A percentile compares a stretch with the other conserved stretches of the same genome.
phyloP scores from a whole-genome alignment of 331 rosid species.

The Rhamnella rubrinervis region DNA sequence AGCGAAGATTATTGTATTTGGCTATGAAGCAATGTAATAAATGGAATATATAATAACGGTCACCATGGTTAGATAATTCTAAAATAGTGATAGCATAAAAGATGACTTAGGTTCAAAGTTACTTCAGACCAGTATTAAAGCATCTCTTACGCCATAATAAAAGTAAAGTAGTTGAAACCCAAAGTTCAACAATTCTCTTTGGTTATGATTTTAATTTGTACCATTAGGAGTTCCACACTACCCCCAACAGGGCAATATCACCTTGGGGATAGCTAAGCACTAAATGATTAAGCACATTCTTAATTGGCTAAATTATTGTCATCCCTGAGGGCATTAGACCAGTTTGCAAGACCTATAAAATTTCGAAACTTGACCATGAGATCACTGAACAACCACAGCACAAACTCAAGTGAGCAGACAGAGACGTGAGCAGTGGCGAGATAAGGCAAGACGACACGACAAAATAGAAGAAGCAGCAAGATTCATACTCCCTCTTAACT shows the following conservation, averaged over 20 bases:
- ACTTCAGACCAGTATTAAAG: constrained; percentile 1
- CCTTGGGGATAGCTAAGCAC: no score
- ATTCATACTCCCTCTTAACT: background rate
- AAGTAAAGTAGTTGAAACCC: constrained; percentile 3
- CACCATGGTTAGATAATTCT: constrained; percentile 1
- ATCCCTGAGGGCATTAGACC: no score
- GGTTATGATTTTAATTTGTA: background rate
- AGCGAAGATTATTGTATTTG: no score
- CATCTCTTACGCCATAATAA: background rate
- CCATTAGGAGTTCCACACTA: background rate
- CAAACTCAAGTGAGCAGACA: no score
- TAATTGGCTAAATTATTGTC: no score
- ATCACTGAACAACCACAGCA: no score
- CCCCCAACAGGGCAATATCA: no score
- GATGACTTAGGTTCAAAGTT: constrained; percentile 31
- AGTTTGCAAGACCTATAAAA: no score
- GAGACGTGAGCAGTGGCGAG: background rate
- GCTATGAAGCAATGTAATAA: background rate
- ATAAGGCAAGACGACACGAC: background rate
- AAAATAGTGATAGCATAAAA: constrained; percentile 18
- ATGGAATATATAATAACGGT: background rate
- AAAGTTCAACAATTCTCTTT: background rate
- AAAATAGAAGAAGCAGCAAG: no score
- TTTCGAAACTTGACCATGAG: no score
- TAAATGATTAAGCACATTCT: no score